Evolutionary conservation across 495 filamentous ascomycete species (phyloP).

Genomic region (Penicillium paxilli): DNA sequence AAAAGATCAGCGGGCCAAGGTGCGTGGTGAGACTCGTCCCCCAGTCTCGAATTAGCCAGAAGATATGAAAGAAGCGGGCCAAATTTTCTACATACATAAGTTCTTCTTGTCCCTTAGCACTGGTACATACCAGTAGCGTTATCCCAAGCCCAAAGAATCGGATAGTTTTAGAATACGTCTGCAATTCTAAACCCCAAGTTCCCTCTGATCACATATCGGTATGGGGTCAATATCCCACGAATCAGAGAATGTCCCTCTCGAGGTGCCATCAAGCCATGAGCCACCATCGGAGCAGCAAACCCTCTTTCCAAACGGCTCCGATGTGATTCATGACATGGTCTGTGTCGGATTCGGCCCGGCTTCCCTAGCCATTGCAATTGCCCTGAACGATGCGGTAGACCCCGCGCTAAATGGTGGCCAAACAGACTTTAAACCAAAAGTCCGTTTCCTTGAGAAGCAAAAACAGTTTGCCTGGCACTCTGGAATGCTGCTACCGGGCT

Average conservation of each 20-base stretch:
- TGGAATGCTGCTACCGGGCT: slow-evolving; percentile 89
- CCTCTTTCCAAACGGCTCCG: slow-evolving; percentile 34
- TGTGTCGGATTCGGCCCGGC: slow-evolving; percentile 94
- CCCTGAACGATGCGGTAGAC: slow-evolving; percentile 70
- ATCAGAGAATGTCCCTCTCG: slow-evolving; percentile 17
- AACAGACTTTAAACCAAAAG: slow-evolving; percentile 54
- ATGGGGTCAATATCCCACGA: background rate
- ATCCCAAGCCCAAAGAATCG: too few relatives aligned
- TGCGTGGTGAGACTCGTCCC: slow-evolving; percentile 27
- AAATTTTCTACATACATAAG: too few relatives aligned
- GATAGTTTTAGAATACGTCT: too few relatives aligned
- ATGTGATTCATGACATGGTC: slow-evolving; percentile 73
- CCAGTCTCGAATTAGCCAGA: too few relatives aligned
- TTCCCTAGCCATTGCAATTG: slow-evolving; percentile 85
- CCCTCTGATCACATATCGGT: too few relatives aligned
- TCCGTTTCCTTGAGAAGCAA: slow-evolving; percentile 86
- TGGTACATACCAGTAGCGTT: too few relatives aligned
- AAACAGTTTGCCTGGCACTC: slow-evolving; percentile 83
- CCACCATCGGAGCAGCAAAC: slow-evolving; percentile 10
- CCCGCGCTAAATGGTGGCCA: slow-evolving; percentile 30
- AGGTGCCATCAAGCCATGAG: slow-evolving; percentile 13
- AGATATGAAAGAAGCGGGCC: too few relatives aligned
- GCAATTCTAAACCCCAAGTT: too few relatives aligned
- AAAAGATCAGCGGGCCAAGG: background rate
- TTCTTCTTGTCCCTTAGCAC: too few relatives aligned